Base-by-base conservation (phyloP, 805 yeast genomes). In the Maudiozyma barnettii region DNA sequence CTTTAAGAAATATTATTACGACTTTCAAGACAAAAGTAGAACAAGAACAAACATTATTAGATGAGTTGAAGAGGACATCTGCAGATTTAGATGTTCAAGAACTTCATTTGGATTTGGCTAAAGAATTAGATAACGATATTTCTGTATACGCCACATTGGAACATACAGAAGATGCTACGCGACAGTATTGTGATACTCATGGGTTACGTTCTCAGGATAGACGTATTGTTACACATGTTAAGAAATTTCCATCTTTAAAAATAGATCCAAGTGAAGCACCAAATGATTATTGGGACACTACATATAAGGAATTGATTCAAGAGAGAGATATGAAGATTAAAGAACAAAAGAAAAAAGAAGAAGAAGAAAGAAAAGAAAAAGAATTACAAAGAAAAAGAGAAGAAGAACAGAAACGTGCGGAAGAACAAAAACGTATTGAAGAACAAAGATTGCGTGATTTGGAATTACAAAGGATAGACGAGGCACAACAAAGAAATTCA, bases 261-360 rank as follows among this genome's bases (percentile, higher is more conserved):
- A 7, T 16, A 3, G 51, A 55, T 42, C 40, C 23, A 16, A 47
- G 53, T 12, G 57, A 57, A 43, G 68, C 68, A 1, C 66, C 68
- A 9, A 42, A 51, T 3, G 58, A 59, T 41, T 64, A 64, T 36
- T 64, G 68, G 68, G 49, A 49, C 19, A 51, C 51, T 19, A 29
- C 35, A 22, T 53, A 59, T 40, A 46, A 51, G 13, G 51, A 54
- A 9, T 8, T 47, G n/a, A 13, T 45, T 45, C 5, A 41, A 48
- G 35, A 45, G 31, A 12, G 45, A 37, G 30, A 30, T 13, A 20
- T 31, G 39, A 38, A 42, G 39, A 43, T 47, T 38, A 42, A 48
- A 40, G 42, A 30, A 19, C 41, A 48, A 45, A 44, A 46, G 41
- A 41, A 51, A 45, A 49, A 49, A 45, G 51, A 50, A 46, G 45